A percentile compares a stretch with the other conserved stretches of the same genome.
These are phyloP conservation scores for Claviceps quebecensis DNA, from an alignment of 2,329 filamentous ascomycete species.

Conservation along the genomic window DNA sequence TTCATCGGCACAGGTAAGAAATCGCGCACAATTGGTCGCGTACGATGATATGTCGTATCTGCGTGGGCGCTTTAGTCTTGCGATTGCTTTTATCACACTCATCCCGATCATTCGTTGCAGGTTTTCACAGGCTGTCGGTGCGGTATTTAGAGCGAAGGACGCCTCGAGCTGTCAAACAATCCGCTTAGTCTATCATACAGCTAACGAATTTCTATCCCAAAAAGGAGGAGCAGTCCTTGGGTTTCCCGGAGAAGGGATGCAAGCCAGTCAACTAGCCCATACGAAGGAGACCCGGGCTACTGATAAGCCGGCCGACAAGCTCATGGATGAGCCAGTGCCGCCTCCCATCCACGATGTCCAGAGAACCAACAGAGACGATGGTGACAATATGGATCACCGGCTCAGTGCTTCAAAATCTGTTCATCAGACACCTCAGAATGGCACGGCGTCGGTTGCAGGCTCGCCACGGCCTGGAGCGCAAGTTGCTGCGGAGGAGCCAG, in stretches of 20 bases:
- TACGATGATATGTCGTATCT: not conserved
- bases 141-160: not conserved
- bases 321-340: conserved; percentile 1
- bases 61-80: not conserved
- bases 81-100: not conserved
- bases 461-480: conserved; percentile 22
- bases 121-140: not conserved
- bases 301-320: conserved; percentile 9
- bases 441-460: conserved; percentile 20
- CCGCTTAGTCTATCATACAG: too few relatives aligned
- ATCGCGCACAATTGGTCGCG: conserved; percentile 2
- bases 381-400: conserved; percentile 9
- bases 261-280: conserved; percentile 8
- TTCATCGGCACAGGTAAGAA: conserved; percentile 21
- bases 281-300: conserved; percentile 1
- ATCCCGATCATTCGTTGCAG: not conserved
- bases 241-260: conserved; percentile 12
- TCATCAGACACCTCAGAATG: conserved; percentile 22
- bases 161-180: too few relatives aligned
- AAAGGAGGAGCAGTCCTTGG: too few relatives aligned
- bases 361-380: conserved; percentile 7
- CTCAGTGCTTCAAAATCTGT: conserved; percentile 17
- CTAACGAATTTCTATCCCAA: too few relatives aligned
- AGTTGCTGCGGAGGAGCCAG: conserved; percentile 14
- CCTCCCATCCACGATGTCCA: conserved; percentile 5